Base-by-base conservation (phyloP, 805 yeast species). In the Ogataea salicorniae region DNA sequence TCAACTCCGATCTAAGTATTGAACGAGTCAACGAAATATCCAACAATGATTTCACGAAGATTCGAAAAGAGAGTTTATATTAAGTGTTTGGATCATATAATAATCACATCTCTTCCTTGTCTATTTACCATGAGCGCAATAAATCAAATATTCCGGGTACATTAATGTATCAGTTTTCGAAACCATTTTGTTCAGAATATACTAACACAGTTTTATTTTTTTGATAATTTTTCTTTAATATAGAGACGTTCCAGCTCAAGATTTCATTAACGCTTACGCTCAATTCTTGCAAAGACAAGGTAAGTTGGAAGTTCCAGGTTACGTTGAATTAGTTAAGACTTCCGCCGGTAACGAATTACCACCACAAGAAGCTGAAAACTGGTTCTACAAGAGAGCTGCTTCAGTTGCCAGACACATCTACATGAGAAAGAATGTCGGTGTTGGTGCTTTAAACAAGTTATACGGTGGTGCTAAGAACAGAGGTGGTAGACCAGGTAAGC, bases 211-310 rank as follows among this genome's bases (percentile, higher is more conserved):
- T 40, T 42, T 55, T 50, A 57, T 55, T 52, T 58, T 50, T 49
- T 40, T 11, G 20, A 33, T 18, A n/a, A 18, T 31, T 31, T 17
- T 69, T 68, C 72, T 66, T 53, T 40, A 39, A 46, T 67, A 66
- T 68, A 90, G 97, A 87, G 99, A 94, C 97, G 99, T 94, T 79
- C 97, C 98, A 80, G 99, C 99, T 77, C 98, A 94, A 87, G 95
- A 88, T 64, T 94, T 94, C 82, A 92, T 94, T 79, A 90, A 89
- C 83, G 96, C 98, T 79, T 94, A 94, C 84, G 98, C 99, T 70
- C 87, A 87, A 74, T 94, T 94, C 88, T 87, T 94, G 79, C 98
- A 94, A 83, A 90, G 98, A 80, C 99, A 95, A 83, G 99, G 98
- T 84, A 91, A 90, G 79, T 85, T 94, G 73, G 98, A 92, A 76